Conservation (phyloP, 1,139 yeast species). For the Debaryomyces subglobosus region DNA sequence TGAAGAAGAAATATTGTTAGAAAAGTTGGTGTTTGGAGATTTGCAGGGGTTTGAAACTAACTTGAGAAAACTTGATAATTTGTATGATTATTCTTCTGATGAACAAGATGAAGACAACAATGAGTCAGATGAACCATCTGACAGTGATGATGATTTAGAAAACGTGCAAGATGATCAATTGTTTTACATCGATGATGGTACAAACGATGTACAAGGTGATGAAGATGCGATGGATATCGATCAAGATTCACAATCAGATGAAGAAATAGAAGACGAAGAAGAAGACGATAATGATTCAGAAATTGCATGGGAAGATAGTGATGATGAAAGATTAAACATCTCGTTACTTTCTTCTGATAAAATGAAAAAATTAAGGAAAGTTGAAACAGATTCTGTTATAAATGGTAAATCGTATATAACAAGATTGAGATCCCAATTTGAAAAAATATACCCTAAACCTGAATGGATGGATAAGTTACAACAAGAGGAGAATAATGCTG, state of each 20-base stretch:
- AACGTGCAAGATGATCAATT: conserved; percentile 60
- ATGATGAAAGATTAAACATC: conserved; percentile 74
- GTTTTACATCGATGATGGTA: conserved; percentile 66
- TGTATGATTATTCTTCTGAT: conserved; percentile 53
- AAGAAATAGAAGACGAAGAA: conserved; percentile 31
- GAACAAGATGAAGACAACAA: conserved; percentile 34
- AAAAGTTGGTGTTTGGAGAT: conserved; percentile 90
- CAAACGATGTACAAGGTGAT: conserved; percentile 30
- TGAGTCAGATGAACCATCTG: conserved; percentile 15
- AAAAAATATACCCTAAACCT: conserved; percentile 86
- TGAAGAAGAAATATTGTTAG: conserved; percentile 77
- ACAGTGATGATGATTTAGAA: conserved; percentile 29
- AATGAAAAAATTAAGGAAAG: conserved; percentile 70
- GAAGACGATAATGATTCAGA: conserved; percentile 36
- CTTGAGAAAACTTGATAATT: conserved; percentile 59
- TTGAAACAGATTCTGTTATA: conserved; percentile 60
- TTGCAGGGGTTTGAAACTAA: conserved; percentile 73
- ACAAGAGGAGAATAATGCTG: conserved; percentile 25
- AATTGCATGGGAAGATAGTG: conserved; percentile 89
- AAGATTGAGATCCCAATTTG: conserved; percentile 82
- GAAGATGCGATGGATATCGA: conserved; percentile 47
- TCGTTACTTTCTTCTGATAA: conserved; percentile 63
- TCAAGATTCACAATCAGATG: conserved; percentile 27
- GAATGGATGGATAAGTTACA: conserved; percentile 68
- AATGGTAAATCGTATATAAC: conserved; percentile 68